A percentile compares a stretch with the other conserved stretches of the same genome.
Evolutionary conservation across 192 early-diverging fungal species (phyloP).

Genomic region (Phycomyces nitens): DNA sequence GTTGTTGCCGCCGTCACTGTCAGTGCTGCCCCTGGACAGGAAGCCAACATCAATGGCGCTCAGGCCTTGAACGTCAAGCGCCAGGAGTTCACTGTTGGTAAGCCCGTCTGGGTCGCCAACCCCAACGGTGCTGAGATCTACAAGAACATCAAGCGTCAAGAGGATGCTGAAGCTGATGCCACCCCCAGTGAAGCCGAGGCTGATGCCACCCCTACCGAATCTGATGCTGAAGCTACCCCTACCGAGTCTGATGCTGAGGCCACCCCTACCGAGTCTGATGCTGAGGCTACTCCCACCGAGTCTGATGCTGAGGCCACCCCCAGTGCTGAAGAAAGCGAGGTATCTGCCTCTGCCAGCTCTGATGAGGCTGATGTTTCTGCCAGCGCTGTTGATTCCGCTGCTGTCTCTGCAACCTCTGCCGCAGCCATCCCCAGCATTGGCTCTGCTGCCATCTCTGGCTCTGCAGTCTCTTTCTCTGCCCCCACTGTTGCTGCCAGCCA

Average conservation of each 20-base stretch:
- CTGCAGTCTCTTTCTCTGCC: neutral
- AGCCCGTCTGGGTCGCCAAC: neutral
- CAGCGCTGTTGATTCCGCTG: neutral
- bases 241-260: too few species aligned
- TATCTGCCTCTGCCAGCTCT: neutral
- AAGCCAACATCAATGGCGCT: neutral
- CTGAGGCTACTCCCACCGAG: too few species aligned
- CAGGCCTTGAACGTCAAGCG: too few species aligned
- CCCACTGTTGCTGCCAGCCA: neutral
- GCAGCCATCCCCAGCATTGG: neutral
- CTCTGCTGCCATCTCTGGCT: neutral
- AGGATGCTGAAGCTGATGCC: neutral
- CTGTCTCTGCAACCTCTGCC: neutral
- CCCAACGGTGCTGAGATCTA: neutral
- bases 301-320: too few species aligned
- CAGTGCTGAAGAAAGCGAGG: neutral
- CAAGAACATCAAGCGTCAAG: conserved; percentile 1
- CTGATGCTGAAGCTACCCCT: neutral
- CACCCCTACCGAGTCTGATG: too few species aligned
- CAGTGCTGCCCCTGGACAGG: neutral
- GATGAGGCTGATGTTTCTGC: neutral
- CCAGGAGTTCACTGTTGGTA: too few species aligned
- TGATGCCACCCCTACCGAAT: neutral
- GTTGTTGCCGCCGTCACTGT: neutral
- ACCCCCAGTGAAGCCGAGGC: neutral